phyloP scores from a whole-genome alignment of 495 filamentous ascomycete species.

The Gamarada debralockiae region DNA sequence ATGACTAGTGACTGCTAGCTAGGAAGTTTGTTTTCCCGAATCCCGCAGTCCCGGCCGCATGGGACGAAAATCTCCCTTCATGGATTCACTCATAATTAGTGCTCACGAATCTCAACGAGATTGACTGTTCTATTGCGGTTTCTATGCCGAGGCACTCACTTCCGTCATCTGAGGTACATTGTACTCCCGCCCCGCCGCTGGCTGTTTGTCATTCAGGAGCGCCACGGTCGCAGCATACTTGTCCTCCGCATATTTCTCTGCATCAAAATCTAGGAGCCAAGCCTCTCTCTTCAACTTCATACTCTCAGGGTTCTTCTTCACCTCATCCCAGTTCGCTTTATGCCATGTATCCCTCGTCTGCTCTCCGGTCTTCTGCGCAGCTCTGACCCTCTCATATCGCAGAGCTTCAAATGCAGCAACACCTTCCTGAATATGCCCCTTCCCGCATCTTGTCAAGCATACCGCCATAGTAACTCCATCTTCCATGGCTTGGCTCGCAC shows the following conservation, averaged over 20 bases:
- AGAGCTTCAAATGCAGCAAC: slow-evolving; percentile 44
- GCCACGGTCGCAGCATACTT: slow-evolving; percentile 29
- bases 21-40: no score
- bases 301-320: slow-evolving; percentile 53
- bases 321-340: slow-evolving; percentile 53
- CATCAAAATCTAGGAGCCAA: slow-evolving; percentile 60
- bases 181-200: background rate
- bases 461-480: slow-evolving; percentile 65
- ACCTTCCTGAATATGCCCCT: slow-evolving; percentile 37
- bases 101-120: background rate
- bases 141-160: slow-evolving; percentile 3
- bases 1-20: no score
- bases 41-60: no score
- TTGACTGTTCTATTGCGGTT: background rate
- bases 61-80: no score
- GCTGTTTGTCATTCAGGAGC: slow-evolving; percentile 2
- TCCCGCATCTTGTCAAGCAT: slow-evolving; percentile 45
- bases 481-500: slow-evolving; percentile 69
- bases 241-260: slow-evolving; percentile 54
- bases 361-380: slow-evolving; percentile 56
- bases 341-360: slow-evolving; percentile 58
- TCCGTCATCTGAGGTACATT: background rate
- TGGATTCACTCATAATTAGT: background rate
- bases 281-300: slow-evolving; percentile 51
- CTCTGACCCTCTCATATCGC: slow-evolving; percentile 48